Base-by-base conservation (phyloP, 2,329 filamentous ascomycete genomes). In the Xenoacremonium recifei region DNA sequence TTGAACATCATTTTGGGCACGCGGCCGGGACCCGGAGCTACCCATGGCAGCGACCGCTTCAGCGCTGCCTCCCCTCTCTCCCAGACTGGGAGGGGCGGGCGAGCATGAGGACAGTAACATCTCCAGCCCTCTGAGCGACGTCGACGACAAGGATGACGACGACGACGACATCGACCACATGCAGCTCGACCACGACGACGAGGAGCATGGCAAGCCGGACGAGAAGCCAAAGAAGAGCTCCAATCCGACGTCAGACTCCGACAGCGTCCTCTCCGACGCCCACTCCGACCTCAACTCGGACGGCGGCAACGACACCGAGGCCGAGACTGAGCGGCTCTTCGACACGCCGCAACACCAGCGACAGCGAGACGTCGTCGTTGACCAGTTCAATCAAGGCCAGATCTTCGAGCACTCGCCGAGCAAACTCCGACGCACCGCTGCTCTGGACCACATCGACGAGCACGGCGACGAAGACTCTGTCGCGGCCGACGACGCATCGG, bases 101-200 rank as follows among this genome's bases (percentile, higher is more conserved):
- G 77, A 78, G 57, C 70, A 71, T 49, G 77, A 79, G 54, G 82
- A 84, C 57, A 87, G 86, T 63, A 84, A 82, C 62, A 76, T 87
- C 39, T 96, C 91, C 29, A 97, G 92, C 66, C 93, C 90, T 58
- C 76, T 97, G 55, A 96, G 89, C 70, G 92, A 96, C 57, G 87
- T 95, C 42, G 90, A 91, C 59, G 88, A 95, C 58, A 81, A 81
- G 58, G 84, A 88, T 48, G 77, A 73, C 32, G 85, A 88, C 38
- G 82, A 87, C 49, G 85, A 86, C 37, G 80, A 80, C 37, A 73
- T 78, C 48, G 84, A 85, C 39, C 78, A 78, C 47, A 75, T 79
- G 64, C 69, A 70, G 47, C 64, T 74, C 35, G 67, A 70, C 48
- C 63, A 59, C 45, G 67, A 61, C 12, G 62, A 64, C 35, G 59